Base-by-base conservation (phyloP, 2,329 filamentous ascomycete genomes). In the Metarhizium rileyi region DNA sequence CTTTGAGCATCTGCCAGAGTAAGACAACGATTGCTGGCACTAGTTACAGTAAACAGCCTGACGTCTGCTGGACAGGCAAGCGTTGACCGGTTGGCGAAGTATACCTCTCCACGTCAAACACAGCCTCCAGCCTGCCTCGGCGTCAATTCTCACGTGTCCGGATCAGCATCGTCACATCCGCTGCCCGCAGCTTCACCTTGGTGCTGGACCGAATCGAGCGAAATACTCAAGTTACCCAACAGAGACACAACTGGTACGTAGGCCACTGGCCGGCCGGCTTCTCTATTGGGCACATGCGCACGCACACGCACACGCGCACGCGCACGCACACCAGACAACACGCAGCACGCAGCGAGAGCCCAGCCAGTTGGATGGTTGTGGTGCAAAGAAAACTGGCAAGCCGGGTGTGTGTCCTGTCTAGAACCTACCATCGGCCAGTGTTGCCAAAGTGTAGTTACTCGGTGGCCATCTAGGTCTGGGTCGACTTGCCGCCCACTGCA, bases 111-210 rank as follows among this genome's bases (percentile, higher is more conserved):
- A 50, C 49, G 38, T 46, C 35, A 23, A 42, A n/a, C 38, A 42
- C 20, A 47, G 26, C 30, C n/a, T n/a, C n/a, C 26, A 47, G 18
- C 22, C 42, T 33, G 26, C 38, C 26, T 50, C 49, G 38, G 45
- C 18, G 44, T 50, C 20, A 27, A 50, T 36, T 44, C 49, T 51
- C 49, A 51, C 49, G 46, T 51, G 49, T 40, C 45, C 28, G 44
- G 38, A 38, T 33, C 44, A 33, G 45, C 23, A 25, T 50, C 44
- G 44, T 43, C 45, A 47, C 41, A 47, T 50, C 40, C 33, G 25
- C 33, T 25, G 22, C 22, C 14, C 43, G 27, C 44, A 42, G 23
- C 44, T 35, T 33, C 44, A 28, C 45, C 28, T 50, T 5, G 33
- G 12, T 10, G 40, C n/a, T 35, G 35, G 33, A 25, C 45, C 28